Base-by-base conservation (phyloP, 1,284 basidiomycete genomes). In the Cryptococcus jaspeensis region DNA sequence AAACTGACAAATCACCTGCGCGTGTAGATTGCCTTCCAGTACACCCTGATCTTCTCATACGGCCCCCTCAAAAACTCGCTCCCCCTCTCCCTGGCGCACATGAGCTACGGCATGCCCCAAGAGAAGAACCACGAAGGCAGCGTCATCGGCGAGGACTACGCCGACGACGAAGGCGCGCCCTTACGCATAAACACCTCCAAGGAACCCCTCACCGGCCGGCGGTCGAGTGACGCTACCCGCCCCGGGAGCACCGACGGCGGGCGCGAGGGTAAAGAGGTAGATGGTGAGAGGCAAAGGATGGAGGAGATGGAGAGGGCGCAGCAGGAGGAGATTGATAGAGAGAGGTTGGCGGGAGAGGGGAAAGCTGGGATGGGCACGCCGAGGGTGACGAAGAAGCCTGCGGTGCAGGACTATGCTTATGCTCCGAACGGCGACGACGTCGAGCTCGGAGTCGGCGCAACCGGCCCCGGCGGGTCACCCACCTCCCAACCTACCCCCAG, bases 81-180 rank as follows among this genome's bases (percentile, higher is more conserved):
- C 2, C 92, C 91, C 9, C 80, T 95, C 32, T 86, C 84, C 18
- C 81, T 92, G 44, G 88, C 89, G 22, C 85, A 91, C 66, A 82
- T 84, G 74, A 84, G 83, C n/a, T 81, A 82, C 69, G 79, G 78
- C 18, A 73, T 79, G 54, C 71, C 76, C 0, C 66, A 72, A 35
- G 73, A 69, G 49, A 56, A 56, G 6, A 64, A 65, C 12, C 66
- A 64, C 38, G 67, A 64, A 25, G 64, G 55, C n/a, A 63, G 59
- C 43, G 56, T 59, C 39, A 66, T 69, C 25, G 72, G 67, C 7
- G 61, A 70, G 18, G 53, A 54, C 40, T 48, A 60, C 23, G 50
- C 16, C 11, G 56, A 61, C 23, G 39, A 50, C 15, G 55, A 50
- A 3, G 51, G 39, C 37, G 49, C 50, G 8, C 51, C 55, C 28